Base-by-base conservation (phyloP, 768 basidiomycete species). In the Agrocybe pediades region DNA sequence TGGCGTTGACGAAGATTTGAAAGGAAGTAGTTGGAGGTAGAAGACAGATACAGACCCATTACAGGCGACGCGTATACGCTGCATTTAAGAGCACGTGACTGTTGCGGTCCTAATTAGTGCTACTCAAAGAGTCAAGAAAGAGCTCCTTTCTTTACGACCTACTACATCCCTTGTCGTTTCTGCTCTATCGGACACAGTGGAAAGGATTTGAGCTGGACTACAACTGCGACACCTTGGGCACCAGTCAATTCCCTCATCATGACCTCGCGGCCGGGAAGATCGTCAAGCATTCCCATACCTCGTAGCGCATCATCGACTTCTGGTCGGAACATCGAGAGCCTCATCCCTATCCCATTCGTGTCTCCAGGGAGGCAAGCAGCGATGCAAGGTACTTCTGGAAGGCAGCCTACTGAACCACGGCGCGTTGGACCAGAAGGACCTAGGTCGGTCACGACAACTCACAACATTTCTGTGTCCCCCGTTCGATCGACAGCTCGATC, bases 221-320 rank as follows among this genome's bases (percentile, higher is more conserved):
- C n/a, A n/a, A n/a, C n/a, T n/a, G n/a, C n/a, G n/a, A n/a, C n/a
- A n/a, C n/a, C n/a, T n/a, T n/a, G n/a, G n/a, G n/a, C n/a, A n/a
- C n/a, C n/a, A n/a, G n/a, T n/a, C n/a, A n/a, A n/a, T n/a, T n/a
- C n/a, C n/a, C n/a, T n/a, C 27, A 42, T 26, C 43, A 72, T 71
- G 69, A 62, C 56, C 49, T 62, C 65, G 13, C 73, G 86, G 53
- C 79, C 81, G 40, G 73, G 82, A 11, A 81, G 87, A 64, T 83
- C 86, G 0, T 75, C 86, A 20, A 88, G 81, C 63, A 86, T 89
- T 63, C 85, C 87, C 36, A 82, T 87, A 53, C 83, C 83, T n/a
- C 75, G 79, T 49, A 76, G 68, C 55, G 65, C 74, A 20, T 68
- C 74, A 26, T 71, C 73, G 6, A 74, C 79, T 5, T 74, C 82